These are phyloP conservation scores for Rhizopogon vesiculosus DNA, from an alignment of 768 basidiomycete species.

Conservation along the genomic window DNA sequence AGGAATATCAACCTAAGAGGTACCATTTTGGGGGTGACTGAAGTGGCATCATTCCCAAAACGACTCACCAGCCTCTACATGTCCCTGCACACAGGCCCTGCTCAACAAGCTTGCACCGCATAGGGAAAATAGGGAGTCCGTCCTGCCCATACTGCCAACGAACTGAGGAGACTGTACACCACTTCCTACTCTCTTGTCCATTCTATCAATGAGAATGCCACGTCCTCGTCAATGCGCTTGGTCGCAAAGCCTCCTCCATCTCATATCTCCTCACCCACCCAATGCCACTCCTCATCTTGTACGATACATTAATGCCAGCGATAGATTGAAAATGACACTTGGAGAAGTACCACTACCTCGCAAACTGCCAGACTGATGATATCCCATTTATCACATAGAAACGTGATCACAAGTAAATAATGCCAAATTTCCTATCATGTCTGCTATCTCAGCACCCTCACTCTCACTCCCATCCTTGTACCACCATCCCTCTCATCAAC, in stretches of 20 bases:
- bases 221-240: not conserved
- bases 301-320: constrained; percentile 4
- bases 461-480: too few relatives aligned
- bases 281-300: constrained; percentile 1
- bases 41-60: constrained; percentile 5
- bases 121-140: constrained; percentile 18
- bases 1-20: too few relatives aligned
- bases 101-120: constrained; percentile 23
- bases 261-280: constrained; percentile 1
- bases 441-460: too few relatives aligned
- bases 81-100: too few relatives aligned
- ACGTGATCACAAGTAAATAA: too few relatives aligned
- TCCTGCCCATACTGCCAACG: constrained; percentile 21
- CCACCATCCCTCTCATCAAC: too few relatives aligned
- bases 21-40: too few relatives aligned
- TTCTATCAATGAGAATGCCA: constrained; percentile 5
- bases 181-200: constrained; percentile 26
- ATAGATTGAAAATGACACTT: not conserved
- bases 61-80: constrained; percentile 21
- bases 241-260: constrained; percentile 1
- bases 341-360: not conserved
- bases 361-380: too few relatives aligned
- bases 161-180: constrained; percentile 22
- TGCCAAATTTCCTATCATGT: too few relatives aligned
- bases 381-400: too few relatives aligned